These are phyloP conservation scores for Hemerocallis citrina DNA, from an alignment of 106 monocot genomes.

Conservation along the genomic window DNA sequence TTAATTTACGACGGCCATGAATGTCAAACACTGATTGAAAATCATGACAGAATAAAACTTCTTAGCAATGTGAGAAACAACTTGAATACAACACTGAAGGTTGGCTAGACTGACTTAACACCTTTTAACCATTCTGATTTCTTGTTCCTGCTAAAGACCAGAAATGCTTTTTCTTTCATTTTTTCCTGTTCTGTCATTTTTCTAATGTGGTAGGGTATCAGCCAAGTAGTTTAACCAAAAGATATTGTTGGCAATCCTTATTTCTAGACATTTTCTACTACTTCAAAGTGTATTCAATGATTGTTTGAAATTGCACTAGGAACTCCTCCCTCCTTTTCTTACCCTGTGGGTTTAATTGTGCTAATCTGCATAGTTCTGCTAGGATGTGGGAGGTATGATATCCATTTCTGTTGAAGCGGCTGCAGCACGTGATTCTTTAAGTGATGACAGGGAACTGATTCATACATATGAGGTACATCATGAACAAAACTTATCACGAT, in stretches of 20 bases:
- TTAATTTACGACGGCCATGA: conserved; percentile 62
- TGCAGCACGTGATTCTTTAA: conserved; percentile 90
- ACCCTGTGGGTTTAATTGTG: not conserved
- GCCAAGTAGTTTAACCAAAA: not conserved
- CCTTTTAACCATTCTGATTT: not conserved
- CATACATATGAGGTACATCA: conserved; percentile 81
- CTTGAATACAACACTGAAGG: conserved; percentile 96
- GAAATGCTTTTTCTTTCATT: not conserved
- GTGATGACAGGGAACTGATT: conserved; percentile 83
- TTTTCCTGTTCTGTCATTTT: not conserved
- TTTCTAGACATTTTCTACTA: too few species aligned
- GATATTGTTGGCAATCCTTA: not conserved
- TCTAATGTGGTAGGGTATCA: not conserved
- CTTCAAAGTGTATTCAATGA: too few species aligned
- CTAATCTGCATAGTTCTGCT: conserved; percentile 10
- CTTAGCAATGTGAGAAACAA: conserved; percentile 99
- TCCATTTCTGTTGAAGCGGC: conserved; percentile 99
- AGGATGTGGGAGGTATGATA: conserved; percentile 99
- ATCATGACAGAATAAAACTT: conserved; percentile 96
- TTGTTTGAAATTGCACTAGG: not conserved
- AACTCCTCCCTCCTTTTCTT: too few species aligned
- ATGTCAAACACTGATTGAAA: conserved; percentile 94
- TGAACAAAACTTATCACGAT: not conserved
- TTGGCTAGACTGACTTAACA: conserved; percentile 10
- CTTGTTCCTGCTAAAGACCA: not conserved